Evolutionary conservation across 2,329 filamentous ascomycete species (phyloP), one percentile per base, ranked within the genome.

Genomic region (Aspergillus brunneoviolaceus): DNA sequence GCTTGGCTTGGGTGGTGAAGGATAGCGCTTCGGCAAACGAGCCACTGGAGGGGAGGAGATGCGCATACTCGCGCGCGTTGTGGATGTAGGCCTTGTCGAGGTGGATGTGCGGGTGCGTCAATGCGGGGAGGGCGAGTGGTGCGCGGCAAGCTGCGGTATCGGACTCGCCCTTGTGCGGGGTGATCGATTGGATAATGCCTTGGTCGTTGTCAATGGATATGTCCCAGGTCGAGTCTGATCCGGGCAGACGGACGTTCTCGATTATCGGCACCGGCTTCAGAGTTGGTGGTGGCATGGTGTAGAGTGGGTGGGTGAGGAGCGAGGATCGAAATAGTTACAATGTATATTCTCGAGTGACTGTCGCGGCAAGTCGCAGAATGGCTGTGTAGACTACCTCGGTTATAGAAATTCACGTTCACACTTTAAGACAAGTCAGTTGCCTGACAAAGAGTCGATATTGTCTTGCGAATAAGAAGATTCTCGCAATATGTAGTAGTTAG

Each of bases 31-130:
- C 89, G 0, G 77, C 70, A 71, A 91, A 91, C 35, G 84, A 81
- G 48, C 89, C 89, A 1, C 64, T 64, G 2, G 80, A 70, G 16
- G 89, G 85, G 45, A 84, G 80, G 14, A 90, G 78, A 65, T 89
- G 82, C 2, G 80, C 76, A 72, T 87, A 89, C 59, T 71, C 59
- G 9, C 68, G 62, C n/a, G 64, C 58, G 59, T 69, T 75, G 61
- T 78, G 71, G 12, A 80, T 65, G 62, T 75, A 78, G 29, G 75
- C 72, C 65, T 79, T 80, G 62, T 91, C 89, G 29, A 91, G 79
- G 69, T 91, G 89, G 54, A 91, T 84, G 65, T 91, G 89, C 7
- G 89, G 87, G 69, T 91, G 89, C 65, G 87, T 90, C 3, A 91
- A 80, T 9, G 82, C 80, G 3, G 86, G 85, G 53, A 85, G 72